Evolutionary conservation across 2,329 filamentous ascomycete genomes (phyloP).

Genomic region (Scedosporium boydii): DNA sequence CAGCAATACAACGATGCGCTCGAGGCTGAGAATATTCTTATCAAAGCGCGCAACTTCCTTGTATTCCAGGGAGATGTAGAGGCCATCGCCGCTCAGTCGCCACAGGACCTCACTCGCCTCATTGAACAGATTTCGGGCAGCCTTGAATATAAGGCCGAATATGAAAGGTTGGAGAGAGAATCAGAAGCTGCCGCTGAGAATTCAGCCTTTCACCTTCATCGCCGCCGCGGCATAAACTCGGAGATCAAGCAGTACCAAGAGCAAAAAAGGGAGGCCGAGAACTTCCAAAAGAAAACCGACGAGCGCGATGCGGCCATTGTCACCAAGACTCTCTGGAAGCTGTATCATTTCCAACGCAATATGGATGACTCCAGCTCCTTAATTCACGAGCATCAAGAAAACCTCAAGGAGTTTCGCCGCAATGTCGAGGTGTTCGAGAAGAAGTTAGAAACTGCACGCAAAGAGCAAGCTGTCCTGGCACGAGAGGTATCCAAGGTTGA

Average conservation of each 20-base stretch:
- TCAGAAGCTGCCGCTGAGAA: slow-evolving; percentile 82
- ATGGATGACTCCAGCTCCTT: slow-evolving; percentile 87
- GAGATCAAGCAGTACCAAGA: slow-evolving; percentile 98
- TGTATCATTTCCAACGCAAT: slow-evolving; percentile 87
- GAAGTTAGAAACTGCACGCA: slow-evolving; percentile 70
- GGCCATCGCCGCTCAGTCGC: slow-evolving; percentile 89
- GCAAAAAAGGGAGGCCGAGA: slow-evolving; percentile 91
- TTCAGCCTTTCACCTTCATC: slow-evolving; percentile 77
- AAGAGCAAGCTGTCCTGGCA: slow-evolving; percentile 68
- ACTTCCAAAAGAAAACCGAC: slow-evolving; percentile 81
- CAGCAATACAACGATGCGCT: slow-evolving; percentile 90
- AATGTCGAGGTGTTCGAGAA: slow-evolving; percentile 78
- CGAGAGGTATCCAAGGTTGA: slow-evolving; percentile 76
- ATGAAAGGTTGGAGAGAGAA: slow-evolving; percentile 80
- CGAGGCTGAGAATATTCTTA: slow-evolving; percentile 90
- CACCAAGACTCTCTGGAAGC: slow-evolving; percentile 90
- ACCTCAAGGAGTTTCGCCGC: slow-evolving; percentile 84
- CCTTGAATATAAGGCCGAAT: slow-evolving; percentile 87
- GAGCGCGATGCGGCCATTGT: slow-evolving; percentile 88
- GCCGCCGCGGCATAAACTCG: slow-evolving; percentile 88
- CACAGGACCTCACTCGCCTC: slow-evolving; percentile 82
- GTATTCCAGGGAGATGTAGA: slow-evolving; percentile 99
- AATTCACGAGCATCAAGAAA: slow-evolving; percentile 89
- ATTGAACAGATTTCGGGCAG: slow-evolving; percentile 98
- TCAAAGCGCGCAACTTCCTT: slow-evolving; percentile 95